Percentiles rank a stretch among this genome's conserved stretches.
Evolutionary conservation across 345 rosid genomes (phyloP).

Genomic region (Firmiana major): DNA sequence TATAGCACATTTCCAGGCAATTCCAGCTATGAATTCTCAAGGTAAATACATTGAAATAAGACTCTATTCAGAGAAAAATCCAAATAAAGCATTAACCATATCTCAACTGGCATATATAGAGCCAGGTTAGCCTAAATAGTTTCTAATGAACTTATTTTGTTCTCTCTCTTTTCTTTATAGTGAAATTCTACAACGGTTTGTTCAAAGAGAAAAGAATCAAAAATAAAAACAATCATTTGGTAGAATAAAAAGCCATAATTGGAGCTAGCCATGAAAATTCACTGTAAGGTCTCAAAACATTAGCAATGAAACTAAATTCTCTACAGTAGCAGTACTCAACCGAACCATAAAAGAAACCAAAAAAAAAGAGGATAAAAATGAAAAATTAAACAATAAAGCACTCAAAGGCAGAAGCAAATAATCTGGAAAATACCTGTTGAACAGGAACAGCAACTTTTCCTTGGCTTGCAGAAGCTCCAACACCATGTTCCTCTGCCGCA

Average conservation of each 20-base stretch:
- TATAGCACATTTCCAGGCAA: not conserved
- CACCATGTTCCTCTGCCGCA: conserved; percentile 14
- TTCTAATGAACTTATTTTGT: too few species aligned
- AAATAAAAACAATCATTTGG: not conserved
- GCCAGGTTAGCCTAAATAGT: too few species aligned
- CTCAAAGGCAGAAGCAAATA: not conserved
- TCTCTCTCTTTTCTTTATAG: too few species aligned
- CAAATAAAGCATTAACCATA: not conserved
- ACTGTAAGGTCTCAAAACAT: not conserved
- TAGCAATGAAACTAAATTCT: not conserved
- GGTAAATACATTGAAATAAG: not conserved
- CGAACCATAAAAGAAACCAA: not conserved
- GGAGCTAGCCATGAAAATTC: not conserved
- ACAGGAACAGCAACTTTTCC: conserved; percentile 9
- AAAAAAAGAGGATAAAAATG: not conserved
- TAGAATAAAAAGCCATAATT: not conserved
- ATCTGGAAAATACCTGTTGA: conserved; percentile 21
- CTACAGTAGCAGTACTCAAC: not conserved
- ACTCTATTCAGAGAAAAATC: not conserved
- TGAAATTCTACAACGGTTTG: not conserved
- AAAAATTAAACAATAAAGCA: not conserved
- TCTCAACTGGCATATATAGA: not conserved
- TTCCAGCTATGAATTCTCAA: conserved; percentile 7
- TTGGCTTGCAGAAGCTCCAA: conserved; percentile 19
- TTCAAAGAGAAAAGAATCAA: not conserved